Conservation (phyloP, 768 basidiomycete genomes). For the Pleurotus tuoliensis region DNA sequence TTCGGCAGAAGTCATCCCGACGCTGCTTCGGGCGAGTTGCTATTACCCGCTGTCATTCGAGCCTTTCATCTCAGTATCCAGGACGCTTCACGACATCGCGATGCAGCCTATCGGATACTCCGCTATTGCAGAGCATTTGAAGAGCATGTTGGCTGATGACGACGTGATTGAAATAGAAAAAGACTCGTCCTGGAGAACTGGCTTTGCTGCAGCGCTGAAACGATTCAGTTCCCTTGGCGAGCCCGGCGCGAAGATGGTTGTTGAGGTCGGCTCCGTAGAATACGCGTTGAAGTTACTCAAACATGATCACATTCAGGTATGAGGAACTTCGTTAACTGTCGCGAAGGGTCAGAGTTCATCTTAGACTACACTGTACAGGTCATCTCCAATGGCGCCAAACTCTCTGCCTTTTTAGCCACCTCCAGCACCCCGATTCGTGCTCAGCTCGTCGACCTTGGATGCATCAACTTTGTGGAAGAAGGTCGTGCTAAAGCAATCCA, state of each 20-base stretch:
- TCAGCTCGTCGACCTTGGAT: background rate
- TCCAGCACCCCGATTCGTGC: background rate
- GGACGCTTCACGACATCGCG: background rate
- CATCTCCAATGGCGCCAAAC: background rate
- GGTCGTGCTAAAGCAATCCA: background rate
- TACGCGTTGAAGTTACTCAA: constrained; percentile 14
- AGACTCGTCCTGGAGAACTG: constrained; percentile 10
- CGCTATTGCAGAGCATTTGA: constrained; percentile 6
- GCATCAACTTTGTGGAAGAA: background rate
- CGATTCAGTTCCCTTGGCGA: constrained; percentile 9
- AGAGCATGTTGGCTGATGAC: constrained; percentile 8
- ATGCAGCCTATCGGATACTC: background rate
- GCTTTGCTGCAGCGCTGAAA: constrained; percentile 15
- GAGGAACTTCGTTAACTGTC: background rate
- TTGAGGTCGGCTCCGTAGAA: constrained; percentile 16
- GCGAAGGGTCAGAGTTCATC: background rate
- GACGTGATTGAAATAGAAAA: constrained; percentile 13
- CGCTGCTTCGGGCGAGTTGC: background rate
- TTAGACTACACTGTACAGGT: background rate
- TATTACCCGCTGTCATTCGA: background rate
- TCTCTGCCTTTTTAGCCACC: background rate
- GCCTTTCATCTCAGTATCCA: background rate
- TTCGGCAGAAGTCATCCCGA: background rate
- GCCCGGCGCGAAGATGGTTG: constrained; percentile 1
- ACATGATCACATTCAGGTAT: constrained; percentile 14